These are phyloP conservation scores for Sophora flavescens DNA, from an alignment of 306 rosid species.

Conservation along the genomic window DNA sequence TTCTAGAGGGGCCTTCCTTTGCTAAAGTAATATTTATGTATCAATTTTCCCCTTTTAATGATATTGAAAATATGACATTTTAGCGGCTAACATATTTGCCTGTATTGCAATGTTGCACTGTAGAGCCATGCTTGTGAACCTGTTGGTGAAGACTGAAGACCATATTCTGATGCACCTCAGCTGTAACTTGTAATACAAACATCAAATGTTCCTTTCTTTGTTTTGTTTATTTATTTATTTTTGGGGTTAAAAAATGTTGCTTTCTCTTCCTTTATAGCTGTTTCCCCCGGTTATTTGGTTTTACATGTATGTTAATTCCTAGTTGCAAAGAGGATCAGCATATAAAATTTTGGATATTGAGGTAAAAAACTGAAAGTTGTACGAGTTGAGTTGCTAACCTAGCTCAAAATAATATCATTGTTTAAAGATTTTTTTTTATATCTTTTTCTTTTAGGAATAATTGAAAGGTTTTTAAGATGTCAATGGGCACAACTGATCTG, in stretches of 20 bases:
- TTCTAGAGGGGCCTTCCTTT: constrained; percentile 38
- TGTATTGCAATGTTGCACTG: constrained; percentile 31
- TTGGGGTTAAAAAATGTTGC: neutral
- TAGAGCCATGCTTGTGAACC: constrained; percentile 27
- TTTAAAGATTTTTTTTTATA: no score
- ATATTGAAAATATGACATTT: neutral
- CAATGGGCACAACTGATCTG: no score
- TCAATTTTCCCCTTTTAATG: constrained; percentile 1
- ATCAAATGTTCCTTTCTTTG: constrained; percentile 13
- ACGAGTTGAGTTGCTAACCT: neutral
- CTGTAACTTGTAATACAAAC: constrained; percentile 11
- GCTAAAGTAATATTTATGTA: constrained; percentile 36
- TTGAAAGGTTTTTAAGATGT: no score
- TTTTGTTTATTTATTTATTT: no score
- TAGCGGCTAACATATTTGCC: neutral
- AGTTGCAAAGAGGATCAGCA: neutral
- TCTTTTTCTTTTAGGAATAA: no score
- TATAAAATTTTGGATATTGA: neutral
- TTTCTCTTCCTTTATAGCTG: constrained; percentile 21
- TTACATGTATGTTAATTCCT: neutral
- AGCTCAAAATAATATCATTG: neutral
- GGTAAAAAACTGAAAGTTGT: neutral
- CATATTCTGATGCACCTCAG: constrained; percentile 37
- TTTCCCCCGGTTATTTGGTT: constrained; percentile 7
- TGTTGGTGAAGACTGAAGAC: constrained; percentile 3